Evolutionary conservation across 2,329 filamentous ascomycete genomes (phyloP).

Genomic region (Zalaria sp.): DNA sequence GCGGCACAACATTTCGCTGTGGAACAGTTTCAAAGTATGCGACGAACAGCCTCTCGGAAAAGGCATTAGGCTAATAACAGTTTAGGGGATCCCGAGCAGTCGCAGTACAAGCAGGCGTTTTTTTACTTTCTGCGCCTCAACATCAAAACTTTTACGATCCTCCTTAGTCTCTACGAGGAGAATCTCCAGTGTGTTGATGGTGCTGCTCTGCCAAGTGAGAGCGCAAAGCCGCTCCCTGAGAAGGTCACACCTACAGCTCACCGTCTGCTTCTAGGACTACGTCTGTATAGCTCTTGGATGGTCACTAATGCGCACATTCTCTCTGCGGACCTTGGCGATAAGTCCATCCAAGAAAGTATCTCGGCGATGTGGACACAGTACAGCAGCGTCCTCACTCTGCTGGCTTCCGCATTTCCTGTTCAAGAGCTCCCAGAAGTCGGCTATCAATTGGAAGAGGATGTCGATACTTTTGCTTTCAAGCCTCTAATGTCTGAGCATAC

Average conservation of each 20-base stretch:
- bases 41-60: constrained; percentile 13
- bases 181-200: constrained; percentile 16
- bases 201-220: background rate
- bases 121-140: constrained; percentile 64
- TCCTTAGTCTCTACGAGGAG: constrained; percentile 57
- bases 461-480: constrained; percentile 50
- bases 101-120: constrained; percentile 23
- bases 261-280: constrained; percentile 47
- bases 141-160: constrained; percentile 56
- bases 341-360: constrained; percentile 41
- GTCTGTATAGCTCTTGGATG: constrained; percentile 57
- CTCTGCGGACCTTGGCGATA: constrained; percentile 38
- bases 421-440: constrained; percentile 39
- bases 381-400: constrained; percentile 44
- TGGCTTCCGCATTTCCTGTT: constrained; percentile 45
- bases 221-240: constrained; percentile 24
- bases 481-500: constrained; percentile 40
- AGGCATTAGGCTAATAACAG: background rate
- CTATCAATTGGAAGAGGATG: constrained; percentile 56
- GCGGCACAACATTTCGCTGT: constrained; percentile 64
- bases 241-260: constrained; percentile 45
- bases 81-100: constrained; percentile 10
- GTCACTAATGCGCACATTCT: constrained; percentile 40
- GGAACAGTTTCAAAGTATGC: constrained; percentile 43
- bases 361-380: constrained; percentile 53